Evolutionary conservation across 1,139 yeast genomes (phyloP), one percentile per base, ranked within the genome.

Genomic region (Protomyces inouyei): DNA sequence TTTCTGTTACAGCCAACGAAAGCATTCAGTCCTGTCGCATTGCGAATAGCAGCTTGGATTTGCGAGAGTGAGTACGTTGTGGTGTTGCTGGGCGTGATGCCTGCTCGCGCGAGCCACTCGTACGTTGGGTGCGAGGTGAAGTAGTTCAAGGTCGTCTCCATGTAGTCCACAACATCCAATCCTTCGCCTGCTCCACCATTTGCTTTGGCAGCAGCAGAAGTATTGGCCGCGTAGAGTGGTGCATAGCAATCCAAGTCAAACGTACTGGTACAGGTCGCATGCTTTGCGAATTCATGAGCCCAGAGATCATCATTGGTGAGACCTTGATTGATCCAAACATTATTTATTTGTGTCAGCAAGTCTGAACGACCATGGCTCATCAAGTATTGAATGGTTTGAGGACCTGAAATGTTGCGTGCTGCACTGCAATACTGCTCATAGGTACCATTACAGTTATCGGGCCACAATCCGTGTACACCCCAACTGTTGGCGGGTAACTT

Each of bases 281-380:
- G 98, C 75, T 93, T 93, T 77, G 92, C 92, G 80, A 83, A 93
- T 76, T 93, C 98, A 74, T 93, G 98, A 36, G 84, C 80, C 98
- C 98, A 93, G 65, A 93, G 78, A 25, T 82, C 76, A 67, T 85
- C 89, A 73, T 91, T 52, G n/a, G 55, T 97, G 67, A 81, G 73
- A 1, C 95, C 93, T 66, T 84, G 84, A 74, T 81, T 48, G 38
- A 48, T 54, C 55, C 55, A 52, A 14, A 32, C 16, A 16, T n/a
- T 52, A 35, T 52, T 35, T 45, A 52, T 52, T 14, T 52, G 40
- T 9, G 35, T 14, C n/a, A 52, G 18, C 18, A 52, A 21, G 35
- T 52, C 83, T 72, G 88, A 87, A 74, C 88, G 88, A 98, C 98
- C 93, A 63, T 80, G 76, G 25, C 71, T 70, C 21, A 77, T 72